phyloP scores from a whole-genome alignment of 345 rosid genomes.

The Heritiera fomes region DNA sequence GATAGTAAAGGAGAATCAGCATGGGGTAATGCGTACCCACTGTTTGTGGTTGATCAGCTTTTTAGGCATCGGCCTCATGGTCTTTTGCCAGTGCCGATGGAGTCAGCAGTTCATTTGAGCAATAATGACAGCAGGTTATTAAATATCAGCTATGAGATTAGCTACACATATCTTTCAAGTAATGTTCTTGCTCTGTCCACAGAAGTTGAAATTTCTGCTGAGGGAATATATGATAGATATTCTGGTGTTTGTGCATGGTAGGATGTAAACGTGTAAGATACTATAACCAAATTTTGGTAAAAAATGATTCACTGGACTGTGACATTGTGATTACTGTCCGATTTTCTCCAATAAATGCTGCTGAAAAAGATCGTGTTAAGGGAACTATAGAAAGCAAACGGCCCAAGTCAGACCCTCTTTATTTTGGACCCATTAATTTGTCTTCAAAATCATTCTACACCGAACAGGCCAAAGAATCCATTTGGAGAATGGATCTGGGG shows the following conservation, averaged over 20 bases:
- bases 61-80: slow-evolving; percentile 23
- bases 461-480: slow-evolving; percentile 65
- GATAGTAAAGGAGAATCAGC: slow-evolving; percentile 43
- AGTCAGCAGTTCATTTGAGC: slow-evolving; percentile 27
- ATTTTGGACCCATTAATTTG: slow-evolving; percentile 56
- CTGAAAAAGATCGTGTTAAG: slow-evolving; percentile 45
- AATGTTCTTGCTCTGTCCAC: slow-evolving; percentile 26
- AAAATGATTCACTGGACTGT: slow-evolving; percentile 55
- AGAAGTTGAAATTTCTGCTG: slow-evolving; percentile 58
- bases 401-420: slow-evolving; percentile 58
- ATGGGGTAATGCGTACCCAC: slow-evolving; percentile 55
- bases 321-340: slow-evolving; percentile 50
- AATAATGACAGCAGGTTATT: slow-evolving; percentile 38
- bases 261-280: slow-evolving; percentile 57
- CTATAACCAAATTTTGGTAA: slow-evolving; percentile 23
- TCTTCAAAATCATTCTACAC: slow-evolving; percentile 56
- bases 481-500: slow-evolving; percentile 94
- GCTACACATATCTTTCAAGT: slow-evolving; percentile 35
- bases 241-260: slow-evolving; percentile 80
- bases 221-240: slow-evolving; percentile 65
- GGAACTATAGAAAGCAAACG: slow-evolving; percentile 74
- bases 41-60: slow-evolving; percentile 60
- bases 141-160: slow-evolving; percentile 68
- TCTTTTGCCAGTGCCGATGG: not conserved
- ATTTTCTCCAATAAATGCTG: slow-evolving; percentile 59